These are phyloP conservation scores for Lasiosphaeria hispida DNA, from an alignment of 495 filamentous ascomycete genomes.

Conservation along the genomic window DNA sequence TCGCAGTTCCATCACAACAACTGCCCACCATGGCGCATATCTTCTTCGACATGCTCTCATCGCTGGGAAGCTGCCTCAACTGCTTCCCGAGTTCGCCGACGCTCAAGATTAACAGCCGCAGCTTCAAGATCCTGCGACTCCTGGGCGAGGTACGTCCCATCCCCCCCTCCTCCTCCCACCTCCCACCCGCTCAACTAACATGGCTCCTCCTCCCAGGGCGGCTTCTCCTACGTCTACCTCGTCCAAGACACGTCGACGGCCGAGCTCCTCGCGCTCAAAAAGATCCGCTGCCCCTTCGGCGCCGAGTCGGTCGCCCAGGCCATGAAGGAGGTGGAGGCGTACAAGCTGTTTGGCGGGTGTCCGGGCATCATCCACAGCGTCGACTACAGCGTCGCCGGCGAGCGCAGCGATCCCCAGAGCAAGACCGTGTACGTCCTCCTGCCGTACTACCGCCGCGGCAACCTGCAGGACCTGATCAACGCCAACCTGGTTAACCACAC, in stretches of 20 bases:
- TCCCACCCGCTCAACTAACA: not conserved
- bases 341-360: slow-evolving; percentile 79
- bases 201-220: slow-evolving; percentile 55
- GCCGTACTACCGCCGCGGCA: slow-evolving; percentile 91
- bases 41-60: slow-evolving; percentile 84
- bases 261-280: slow-evolving; percentile 90
- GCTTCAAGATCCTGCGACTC: slow-evolving; percentile 90
- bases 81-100: slow-evolving; percentile 93
- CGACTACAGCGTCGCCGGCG: slow-evolving; percentile 67
- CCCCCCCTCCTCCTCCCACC: not conserved
- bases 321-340: slow-evolving; percentile 95
- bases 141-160: slow-evolving; percentile 57
- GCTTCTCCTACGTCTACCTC: slow-evolving; percentile 98
- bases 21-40: slow-evolving; percentile 68
- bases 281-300: slow-evolving; percentile 95
- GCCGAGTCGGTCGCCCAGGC: slow-evolving; percentile 92
- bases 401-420: slow-evolving; percentile 59
- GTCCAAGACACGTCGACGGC: slow-evolving; percentile 83
- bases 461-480: slow-evolving; percentile 97
- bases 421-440: slow-evolving; percentile 97
- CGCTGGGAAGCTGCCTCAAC: slow-evolving; percentile 87
- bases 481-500: slow-evolving; percentile 96
- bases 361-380: slow-evolving; percentile 86
- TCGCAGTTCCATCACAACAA: no score
- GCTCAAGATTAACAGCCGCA: slow-evolving; percentile 89